Evolutionary conservation across 2,329 filamentous ascomycete species (phyloP).

Genomic region (Penicillium rolfsii): DNA sequence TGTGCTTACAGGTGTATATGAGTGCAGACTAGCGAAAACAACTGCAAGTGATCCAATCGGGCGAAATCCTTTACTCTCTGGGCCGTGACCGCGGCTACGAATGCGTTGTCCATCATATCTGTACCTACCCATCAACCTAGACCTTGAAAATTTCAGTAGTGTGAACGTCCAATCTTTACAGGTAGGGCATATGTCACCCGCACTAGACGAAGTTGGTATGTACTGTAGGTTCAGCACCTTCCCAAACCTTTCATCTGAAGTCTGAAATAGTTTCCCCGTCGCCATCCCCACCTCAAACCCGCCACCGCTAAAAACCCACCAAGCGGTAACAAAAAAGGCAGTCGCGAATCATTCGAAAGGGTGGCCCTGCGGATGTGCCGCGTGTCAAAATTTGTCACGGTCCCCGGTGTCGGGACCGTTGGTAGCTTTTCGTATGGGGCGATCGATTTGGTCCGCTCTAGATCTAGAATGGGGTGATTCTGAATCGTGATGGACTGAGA

Average conservation of each 20-base stretch:
- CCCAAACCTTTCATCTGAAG: constrained; percentile 2
- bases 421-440: not conserved
- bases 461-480: not conserved
- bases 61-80: too few species aligned
- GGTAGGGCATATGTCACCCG: too few species aligned
- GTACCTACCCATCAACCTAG: too few species aligned
- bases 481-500: not conserved
- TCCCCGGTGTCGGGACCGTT: not conserved
- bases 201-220: too few species aligned
- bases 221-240: not conserved
- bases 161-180: not conserved
- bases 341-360: constrained; percentile 8
- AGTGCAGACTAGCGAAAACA: not conserved
- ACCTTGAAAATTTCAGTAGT: not conserved
- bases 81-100: too few species aligned
- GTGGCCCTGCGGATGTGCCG: constrained; percentile 8
- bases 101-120: too few species aligned
- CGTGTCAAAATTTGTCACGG: constrained; percentile 29
- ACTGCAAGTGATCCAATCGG: not conserved
- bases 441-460: not conserved
- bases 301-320: not conserved
- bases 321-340: not conserved
- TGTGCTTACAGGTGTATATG: not conserved
- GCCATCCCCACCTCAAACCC: not conserved
- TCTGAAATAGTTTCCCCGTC: constrained; percentile 8